phyloP scores from a whole-genome alignment of 805 yeast species.

The Barnettozyma siamensis region DNA sequence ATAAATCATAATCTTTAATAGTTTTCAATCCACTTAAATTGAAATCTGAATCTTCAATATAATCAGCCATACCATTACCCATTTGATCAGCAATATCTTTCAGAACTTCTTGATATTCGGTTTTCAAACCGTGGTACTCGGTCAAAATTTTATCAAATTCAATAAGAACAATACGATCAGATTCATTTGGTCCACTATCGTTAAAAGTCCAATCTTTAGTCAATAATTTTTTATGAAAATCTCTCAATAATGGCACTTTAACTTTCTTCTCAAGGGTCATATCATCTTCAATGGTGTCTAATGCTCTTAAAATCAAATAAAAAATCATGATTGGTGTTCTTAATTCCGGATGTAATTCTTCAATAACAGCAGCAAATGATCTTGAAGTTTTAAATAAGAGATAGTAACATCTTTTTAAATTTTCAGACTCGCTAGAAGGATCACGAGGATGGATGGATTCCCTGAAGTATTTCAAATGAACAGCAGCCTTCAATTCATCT shows the following conservation, averaged over 20 bases:
- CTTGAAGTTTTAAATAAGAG: constrained; percentile 71
- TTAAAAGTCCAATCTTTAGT: constrained; percentile 74
- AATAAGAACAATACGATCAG: constrained; percentile 75
- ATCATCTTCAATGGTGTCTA: constrained; percentile 96
- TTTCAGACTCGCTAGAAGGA: constrained; percentile 32
- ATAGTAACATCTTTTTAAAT: constrained; percentile 58
- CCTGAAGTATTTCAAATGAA: constrained; percentile 48
- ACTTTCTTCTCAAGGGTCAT: constrained; percentile 70
- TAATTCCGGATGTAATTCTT: constrained; percentile 85
- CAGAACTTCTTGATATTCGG: constrained; percentile 73
- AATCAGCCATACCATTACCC: constrained; percentile 99
- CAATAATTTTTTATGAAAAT: constrained; percentile 58
- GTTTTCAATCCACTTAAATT: constrained; percentile 76
- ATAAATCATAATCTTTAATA: constrained; percentile 74
- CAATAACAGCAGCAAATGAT: constrained; percentile 90
- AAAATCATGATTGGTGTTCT: constrained; percentile 78
- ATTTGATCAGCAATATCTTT: constrained; percentile 72
- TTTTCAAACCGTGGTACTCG: constrained; percentile 69
- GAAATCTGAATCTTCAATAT: constrained; percentile 70
- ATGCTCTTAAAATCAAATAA: constrained; percentile 80
- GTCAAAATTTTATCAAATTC: constrained; percentile 65
- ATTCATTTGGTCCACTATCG: constrained; percentile 70
- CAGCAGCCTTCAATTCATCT: constrained; percentile 58
- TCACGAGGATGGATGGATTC: constrained; percentile 33
- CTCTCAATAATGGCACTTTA: constrained; percentile 70